These are phyloP conservation scores for Microascus cirrosus DNA, from an alignment of 2,329 filamentous ascomycete species.

Conservation along the genomic window DNA sequence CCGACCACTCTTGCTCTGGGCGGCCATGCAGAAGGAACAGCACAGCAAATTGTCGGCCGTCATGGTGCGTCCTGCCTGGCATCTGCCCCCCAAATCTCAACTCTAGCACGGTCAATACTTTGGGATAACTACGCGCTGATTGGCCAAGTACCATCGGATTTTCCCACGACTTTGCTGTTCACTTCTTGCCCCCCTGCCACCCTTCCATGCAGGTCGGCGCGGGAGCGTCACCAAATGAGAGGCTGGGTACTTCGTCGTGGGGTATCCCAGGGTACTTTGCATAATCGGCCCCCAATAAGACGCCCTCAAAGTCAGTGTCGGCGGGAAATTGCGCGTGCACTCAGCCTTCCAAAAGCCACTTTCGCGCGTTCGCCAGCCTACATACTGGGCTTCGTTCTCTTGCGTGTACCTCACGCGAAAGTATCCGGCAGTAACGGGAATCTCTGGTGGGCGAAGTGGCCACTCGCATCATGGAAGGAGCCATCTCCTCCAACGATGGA, in stretches of 20 bases:
- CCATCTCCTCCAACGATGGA: neutral
- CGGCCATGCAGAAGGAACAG: neutral
- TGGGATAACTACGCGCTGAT: neutral
- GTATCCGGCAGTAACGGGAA: neutral
- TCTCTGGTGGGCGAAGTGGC: neutral
- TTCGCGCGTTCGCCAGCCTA: neutral
- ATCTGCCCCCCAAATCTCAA: neutral
- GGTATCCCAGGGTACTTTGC: neutral
- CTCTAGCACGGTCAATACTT: neutral
- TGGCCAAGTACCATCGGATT: neutral
- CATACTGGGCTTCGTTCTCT: neutral
- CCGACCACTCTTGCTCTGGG: neutral
- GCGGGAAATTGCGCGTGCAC: neutral
- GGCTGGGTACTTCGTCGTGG: neutral
- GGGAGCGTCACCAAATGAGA: neutral
- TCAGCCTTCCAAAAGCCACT: neutral
- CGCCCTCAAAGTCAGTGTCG: neutral
- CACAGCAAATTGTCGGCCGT: neutral
- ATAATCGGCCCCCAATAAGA: neutral
- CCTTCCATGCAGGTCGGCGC: neutral
- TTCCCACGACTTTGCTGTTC: neutral
- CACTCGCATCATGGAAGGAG: neutral
- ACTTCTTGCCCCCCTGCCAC: neutral
- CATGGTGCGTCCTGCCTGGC: neutral
- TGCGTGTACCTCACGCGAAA: neutral